These are phyloP conservation scores for Tricholoma saponaceum DNA, from an alignment of 768 basidiomycete species.

Conservation along the genomic window DNA sequence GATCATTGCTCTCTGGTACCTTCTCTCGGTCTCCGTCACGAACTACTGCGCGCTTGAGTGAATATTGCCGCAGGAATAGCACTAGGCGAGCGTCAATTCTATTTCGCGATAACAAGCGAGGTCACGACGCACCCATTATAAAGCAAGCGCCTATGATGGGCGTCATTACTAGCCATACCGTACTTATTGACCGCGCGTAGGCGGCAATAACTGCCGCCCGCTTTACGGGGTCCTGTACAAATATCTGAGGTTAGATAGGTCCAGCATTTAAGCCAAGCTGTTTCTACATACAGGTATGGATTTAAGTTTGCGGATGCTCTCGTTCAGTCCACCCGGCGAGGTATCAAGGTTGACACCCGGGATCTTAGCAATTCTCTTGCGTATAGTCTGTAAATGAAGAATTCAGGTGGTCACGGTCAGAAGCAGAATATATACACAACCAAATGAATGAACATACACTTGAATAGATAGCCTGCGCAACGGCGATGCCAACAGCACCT, in stretches of 20 bases:
- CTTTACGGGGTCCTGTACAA: conserved; percentile 40
- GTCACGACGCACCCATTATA: conserved; percentile 39
- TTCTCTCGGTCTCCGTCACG: conserved; percentile 33
- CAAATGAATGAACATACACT: conserved; percentile 35
- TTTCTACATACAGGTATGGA: conserved; percentile 35
- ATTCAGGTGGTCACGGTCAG: not conserved
- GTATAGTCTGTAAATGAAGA: conserved; percentile 28
- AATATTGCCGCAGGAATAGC: conserved; percentile 56
- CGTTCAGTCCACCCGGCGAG: conserved; percentile 37
- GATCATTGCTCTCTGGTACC: conserved; percentile 14
- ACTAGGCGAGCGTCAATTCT: conserved; percentile 27
- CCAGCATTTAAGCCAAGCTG: not conserved
- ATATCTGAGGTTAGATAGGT: not conserved
- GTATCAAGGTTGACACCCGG: conserved; percentile 36
- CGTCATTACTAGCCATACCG: conserved; percentile 63
- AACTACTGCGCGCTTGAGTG: conserved; percentile 48
- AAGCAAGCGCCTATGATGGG: conserved; percentile 52
- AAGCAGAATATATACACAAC: not conserved
- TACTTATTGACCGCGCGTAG: conserved; percentile 57
- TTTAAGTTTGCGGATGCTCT: conserved; percentile 42
- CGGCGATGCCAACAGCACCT: conserved; percentile 71
- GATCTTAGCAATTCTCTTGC: conserved; percentile 33
- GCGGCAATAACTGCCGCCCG: conserved; percentile 54
- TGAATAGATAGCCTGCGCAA: conserved; percentile 69
- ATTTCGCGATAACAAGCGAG: conserved; percentile 3